Conservation (phyloP, 2,329 filamentous ascomycete species). For the Hymenoscyphus fructigenus region DNA sequence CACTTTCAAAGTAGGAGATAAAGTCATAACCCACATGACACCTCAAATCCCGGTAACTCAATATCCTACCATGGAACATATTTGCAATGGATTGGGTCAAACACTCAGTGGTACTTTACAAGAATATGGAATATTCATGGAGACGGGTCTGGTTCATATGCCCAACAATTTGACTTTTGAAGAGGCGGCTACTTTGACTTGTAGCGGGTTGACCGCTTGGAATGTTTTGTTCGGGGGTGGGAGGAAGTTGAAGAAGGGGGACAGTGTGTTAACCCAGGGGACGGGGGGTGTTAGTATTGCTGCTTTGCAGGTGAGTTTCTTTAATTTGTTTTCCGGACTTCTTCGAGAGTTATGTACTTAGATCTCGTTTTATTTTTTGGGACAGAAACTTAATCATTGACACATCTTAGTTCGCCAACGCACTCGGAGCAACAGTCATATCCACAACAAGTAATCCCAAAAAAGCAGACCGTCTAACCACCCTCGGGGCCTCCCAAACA, state of each 20-base stretch:
- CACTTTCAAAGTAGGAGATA: conserved; percentile 57
- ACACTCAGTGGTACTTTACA: conserved; percentile 48
- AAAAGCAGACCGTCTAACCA: conserved; percentile 40
- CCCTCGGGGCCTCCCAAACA: conserved; percentile 43
- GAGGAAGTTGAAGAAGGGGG: conserved; percentile 37
- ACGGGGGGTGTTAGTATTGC: conserved; percentile 44
- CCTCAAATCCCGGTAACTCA: conserved; percentile 48
- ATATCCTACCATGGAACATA: conserved; percentile 38
- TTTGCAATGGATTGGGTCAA: background rate
- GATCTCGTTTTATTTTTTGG: background rate
- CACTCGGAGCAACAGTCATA: conserved; percentile 43
- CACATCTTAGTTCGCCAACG: conserved; percentile 39
- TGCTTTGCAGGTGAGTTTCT: conserved; percentile 28
- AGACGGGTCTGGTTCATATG: conserved; percentile 59
- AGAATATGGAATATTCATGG: conserved; percentile 49
- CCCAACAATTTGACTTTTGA: conserved; percentile 49
- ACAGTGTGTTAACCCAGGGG: conserved; percentile 43
- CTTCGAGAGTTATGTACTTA: background rate
- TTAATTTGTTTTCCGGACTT: background rate
- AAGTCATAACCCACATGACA: conserved; percentile 48
- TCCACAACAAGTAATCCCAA: conserved; percentile 40
- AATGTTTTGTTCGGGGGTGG: conserved; percentile 54
- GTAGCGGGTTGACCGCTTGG: conserved; percentile 56
- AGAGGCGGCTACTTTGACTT: conserved; percentile 51
- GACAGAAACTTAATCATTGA: background rate